Conservation (phyloP, 768 basidiomycete species). For the Inosperma sp. region DNA sequence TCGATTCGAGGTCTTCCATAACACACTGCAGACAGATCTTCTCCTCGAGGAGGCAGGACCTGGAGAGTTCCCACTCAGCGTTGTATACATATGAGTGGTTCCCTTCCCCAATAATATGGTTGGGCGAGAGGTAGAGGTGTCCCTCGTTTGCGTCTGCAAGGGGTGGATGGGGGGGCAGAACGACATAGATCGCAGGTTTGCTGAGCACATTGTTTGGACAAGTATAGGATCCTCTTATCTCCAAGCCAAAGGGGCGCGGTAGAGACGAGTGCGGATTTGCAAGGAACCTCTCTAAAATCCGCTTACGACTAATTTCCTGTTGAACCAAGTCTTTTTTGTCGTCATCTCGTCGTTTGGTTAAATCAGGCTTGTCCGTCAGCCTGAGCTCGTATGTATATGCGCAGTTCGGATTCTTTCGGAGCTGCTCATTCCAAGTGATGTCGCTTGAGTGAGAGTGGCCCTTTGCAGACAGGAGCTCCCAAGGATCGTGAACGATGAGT, state of each 20-base stretch:
- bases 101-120: conserved; percentile 28
- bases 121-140: conserved; percentile 46
- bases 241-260: not conserved
- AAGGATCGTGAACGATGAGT: conserved; percentile 25
- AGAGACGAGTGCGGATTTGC: conserved; percentile 13
- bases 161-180: conserved; percentile 25
- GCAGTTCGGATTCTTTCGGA: conserved; percentile 5
- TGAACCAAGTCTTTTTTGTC: not conserved
- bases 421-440: not conserved
- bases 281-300: conserved; percentile 9
- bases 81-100: conserved; percentile 50
- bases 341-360: conserved; percentile 2
- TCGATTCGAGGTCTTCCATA: conserved; percentile 23
- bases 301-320: not conserved
- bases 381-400: conserved; percentile 11
- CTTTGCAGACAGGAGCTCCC: conserved; percentile 9
- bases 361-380: not conserved
- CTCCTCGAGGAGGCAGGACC: conserved; percentile 32
- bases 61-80: conserved; percentile 51
- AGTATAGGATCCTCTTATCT: not conserved
- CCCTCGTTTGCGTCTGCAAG: conserved; percentile 31
- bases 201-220: not conserved
- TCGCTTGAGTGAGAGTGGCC: not conserved
- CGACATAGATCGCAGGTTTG: conserved; percentile 25
- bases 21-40: conserved; percentile 39